phyloP scores from a whole-genome alignment of 208 protist genomes.

The Leishmania guyanensis region DNA sequence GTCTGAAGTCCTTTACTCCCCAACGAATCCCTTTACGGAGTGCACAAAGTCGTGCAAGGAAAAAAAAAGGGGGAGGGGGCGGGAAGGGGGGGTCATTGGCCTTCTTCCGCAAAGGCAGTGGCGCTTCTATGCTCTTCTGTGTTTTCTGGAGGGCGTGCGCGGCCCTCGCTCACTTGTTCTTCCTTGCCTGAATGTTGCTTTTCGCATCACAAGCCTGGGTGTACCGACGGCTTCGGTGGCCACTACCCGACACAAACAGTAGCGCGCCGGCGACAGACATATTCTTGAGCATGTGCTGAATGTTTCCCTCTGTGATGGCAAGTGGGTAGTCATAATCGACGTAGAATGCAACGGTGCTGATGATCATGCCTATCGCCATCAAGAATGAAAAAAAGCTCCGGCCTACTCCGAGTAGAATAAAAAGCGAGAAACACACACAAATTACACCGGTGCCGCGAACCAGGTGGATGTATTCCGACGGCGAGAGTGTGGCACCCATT shows the following conservation, averaged over 20 bases:
- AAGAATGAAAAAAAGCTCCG: constrained; percentile 81
- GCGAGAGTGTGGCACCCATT: constrained; percentile 23
- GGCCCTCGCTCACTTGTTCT: constrained; percentile 36
- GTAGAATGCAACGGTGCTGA: constrained; percentile 65
- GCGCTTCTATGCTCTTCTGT: not conserved
- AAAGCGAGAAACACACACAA: constrained; percentile 73
- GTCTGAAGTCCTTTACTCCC: not conserved
- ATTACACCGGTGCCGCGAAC: constrained; percentile 61
- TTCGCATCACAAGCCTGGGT: constrained; percentile 22
- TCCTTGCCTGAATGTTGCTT: constrained; percentile 37
- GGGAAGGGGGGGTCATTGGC: not conserved
- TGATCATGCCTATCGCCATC: constrained; percentile 48
- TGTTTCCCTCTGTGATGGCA: constrained; percentile 34
- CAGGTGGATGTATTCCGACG: constrained; percentile 51
- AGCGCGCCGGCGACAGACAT: constrained; percentile 64
- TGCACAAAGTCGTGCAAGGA: not conserved
- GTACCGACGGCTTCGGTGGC: constrained; percentile 49
- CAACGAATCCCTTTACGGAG: not conserved
- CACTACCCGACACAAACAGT: constrained; percentile 72
- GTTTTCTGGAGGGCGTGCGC: not conserved
- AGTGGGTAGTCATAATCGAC: constrained; percentile 51
- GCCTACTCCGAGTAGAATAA: constrained; percentile 80
- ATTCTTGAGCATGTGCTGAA: constrained; percentile 63
- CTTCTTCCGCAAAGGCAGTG: not conserved
- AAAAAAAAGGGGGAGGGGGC: too few species aligned